Evolutionary conservation across 345 rosid species (phyloP), one percentile per base, ranked within the genome.

Genomic region (Rhizophora mangle): DNA sequence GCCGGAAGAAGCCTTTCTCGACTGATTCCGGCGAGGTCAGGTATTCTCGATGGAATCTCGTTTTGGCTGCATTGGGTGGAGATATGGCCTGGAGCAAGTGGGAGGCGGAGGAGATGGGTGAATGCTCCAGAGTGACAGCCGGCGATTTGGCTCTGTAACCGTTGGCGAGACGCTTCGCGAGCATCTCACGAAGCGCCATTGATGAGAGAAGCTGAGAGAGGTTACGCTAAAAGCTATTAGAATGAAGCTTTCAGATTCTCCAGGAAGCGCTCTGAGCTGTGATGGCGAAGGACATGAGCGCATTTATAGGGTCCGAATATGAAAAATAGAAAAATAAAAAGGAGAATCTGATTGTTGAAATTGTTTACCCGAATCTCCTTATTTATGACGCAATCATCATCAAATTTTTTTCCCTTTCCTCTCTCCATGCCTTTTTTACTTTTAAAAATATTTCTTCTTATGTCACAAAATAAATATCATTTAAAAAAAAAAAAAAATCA

Each of bases 151-250:
- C 24, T 70, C 68, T 73, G 78, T 68, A 68, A 55, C 71, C 9
- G 80, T 68, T 51, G 43, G 64, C 56, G 47, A 82, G 60, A 68
- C 89, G 82, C 67, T 81, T 83, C 15, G 80, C 39, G 29, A 87
- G 64, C 0, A 74, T 64, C 68, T 65, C 82, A 0, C 83, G 88
- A 62, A 86, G 82, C 67, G 91, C 88, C 96, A 89, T 88, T 72
- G 69, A 60, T 47, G 55, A 2, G 36, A 7, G 24, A 22, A 16
- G 52, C 70, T 31, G 67, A 15, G 58, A 15, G 58, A 6, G 22
- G 2, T 24, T 21, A 54, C 27, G 24, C 24, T 24, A 6, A 6
- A 20, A 8, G 8, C 24, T 2, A 10, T 9, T 0, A 3, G 18
- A 15, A 43, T 13, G 18, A 13, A 13, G 19, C 3, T 13, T 13